These are phyloP conservation scores for Tylopilus sp. DNA, from an alignment of 768 basidiomycete species.

Conservation along the genomic window DNA sequence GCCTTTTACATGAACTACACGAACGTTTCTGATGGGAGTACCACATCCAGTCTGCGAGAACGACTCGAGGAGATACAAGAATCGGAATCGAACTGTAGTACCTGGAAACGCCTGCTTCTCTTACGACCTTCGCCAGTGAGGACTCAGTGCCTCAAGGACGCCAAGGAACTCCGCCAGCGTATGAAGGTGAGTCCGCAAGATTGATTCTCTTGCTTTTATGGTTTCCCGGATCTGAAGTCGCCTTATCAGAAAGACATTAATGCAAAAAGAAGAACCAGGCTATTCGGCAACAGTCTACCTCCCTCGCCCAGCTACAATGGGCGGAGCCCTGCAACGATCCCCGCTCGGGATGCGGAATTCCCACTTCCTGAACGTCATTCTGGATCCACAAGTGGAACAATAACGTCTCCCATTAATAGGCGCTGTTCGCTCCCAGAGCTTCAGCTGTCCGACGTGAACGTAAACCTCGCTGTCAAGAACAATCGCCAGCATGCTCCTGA, in stretches of 20 bases:
- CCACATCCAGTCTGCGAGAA: conserved; percentile 9
- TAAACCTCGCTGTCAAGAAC: background rate
- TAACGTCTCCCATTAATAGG: background rate
- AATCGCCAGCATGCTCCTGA: background rate
- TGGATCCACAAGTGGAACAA: background rate
- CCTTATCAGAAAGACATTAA: conserved; percentile 3
- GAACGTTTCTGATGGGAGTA: background rate
- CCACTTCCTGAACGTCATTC: background rate
- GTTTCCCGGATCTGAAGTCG: background rate
- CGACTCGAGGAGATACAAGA: background rate
- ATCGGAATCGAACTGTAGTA: background rate
- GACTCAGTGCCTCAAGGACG: background rate
- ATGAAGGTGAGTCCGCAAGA: conserved; percentile 1
- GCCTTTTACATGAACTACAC: background rate
- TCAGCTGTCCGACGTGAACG: background rate
- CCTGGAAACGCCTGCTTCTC: conserved; percentile 1
- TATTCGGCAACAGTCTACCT: background rate
- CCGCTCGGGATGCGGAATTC: background rate
- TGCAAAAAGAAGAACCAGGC: background rate
- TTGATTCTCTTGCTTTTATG: background rate
- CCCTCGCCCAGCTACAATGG: background rate
- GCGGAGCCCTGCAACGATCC: background rate
- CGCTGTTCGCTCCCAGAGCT: background rate
- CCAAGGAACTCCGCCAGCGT: conserved; percentile 2
- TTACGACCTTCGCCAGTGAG: conserved; percentile 4